A percentile compares a stretch with the other conserved stretches of the same genome.
Conservation (phyloP, 306 rosid genomes). For the Sesbania bispinosa region DNA sequence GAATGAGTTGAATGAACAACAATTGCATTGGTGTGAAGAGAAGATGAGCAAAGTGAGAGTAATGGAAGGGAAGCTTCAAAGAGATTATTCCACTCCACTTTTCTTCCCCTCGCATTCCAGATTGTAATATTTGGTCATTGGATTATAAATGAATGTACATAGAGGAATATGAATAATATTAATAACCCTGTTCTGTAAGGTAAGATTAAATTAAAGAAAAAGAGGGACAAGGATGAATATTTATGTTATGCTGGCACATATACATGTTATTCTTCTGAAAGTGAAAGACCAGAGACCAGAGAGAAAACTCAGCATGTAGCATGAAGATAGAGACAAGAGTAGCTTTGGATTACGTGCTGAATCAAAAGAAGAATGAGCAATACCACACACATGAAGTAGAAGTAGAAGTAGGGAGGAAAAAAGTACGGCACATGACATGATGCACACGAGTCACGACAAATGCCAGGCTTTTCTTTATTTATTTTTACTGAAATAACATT, state of each 20-base stretch:
- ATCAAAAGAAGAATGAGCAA: constrained; percentile 8
- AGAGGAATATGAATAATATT: neutral
- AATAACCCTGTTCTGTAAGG: constrained; percentile 37
- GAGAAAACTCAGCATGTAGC: constrained; percentile 49
- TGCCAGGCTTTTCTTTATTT: neutral
- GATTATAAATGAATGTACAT: neutral
- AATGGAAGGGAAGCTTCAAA: constrained; percentile 63
- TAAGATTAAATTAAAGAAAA: neutral
- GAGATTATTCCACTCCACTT: constrained; percentile 82
- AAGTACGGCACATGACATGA: too few relatives aligned
- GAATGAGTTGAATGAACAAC: constrained; percentile 59
- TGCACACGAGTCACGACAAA: too few relatives aligned
- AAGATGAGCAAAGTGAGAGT: constrained; percentile 88
- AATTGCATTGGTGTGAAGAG: constrained; percentile 88
- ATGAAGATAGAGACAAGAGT: constrained; percentile 34
- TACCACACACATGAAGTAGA: neutral
- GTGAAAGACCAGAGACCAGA: constrained; percentile 38
- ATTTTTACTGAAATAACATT: neutral
- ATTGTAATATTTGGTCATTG: too few relatives aligned
- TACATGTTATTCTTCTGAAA: neutral
- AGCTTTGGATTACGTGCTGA: constrained; percentile 17
- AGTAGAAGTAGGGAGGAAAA: neutral
- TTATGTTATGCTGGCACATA: too few relatives aligned
- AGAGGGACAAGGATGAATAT: constrained; percentile 30
- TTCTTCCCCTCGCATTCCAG: constrained; percentile 65